These are phyloP conservation scores for Trypanosoma avium DNA, from an alignment of 208 protist genomes.

Conservation along the genomic window DNA sequence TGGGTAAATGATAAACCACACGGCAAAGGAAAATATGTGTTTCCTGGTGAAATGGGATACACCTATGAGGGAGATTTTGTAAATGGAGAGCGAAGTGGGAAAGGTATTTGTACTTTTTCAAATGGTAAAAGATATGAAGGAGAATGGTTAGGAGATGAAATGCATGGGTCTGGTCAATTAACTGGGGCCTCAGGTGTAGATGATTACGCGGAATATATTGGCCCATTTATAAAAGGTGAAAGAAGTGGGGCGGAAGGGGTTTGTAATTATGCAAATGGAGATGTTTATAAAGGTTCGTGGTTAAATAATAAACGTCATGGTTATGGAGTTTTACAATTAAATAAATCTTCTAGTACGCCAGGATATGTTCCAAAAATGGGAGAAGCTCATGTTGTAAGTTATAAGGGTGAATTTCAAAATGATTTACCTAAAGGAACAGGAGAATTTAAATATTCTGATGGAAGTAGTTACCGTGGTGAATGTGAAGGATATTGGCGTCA, in stretches of 20 bases:
- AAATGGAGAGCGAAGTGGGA: constrained; percentile 59
- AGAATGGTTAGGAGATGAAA: constrained; percentile 78
- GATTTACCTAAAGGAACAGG: constrained; percentile 35
- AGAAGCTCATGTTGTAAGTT: constrained; percentile 19
- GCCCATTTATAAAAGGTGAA: constrained; percentile 51
- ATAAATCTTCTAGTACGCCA: background rate
- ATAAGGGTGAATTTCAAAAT: constrained; percentile 60
- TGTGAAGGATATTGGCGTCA: constrained; percentile 45
- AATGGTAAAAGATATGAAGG: constrained; percentile 80
- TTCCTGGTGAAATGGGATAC: constrained; percentile 57
- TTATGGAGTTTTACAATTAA: constrained; percentile 51
- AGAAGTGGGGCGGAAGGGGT: constrained; percentile 58
- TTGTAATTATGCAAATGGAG: constrained; percentile 71
- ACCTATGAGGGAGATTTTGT: constrained; percentile 62
- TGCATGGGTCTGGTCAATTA: constrained; percentile 75
- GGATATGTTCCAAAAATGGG: constrained; percentile 7
- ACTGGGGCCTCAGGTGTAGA: constrained; percentile 46
- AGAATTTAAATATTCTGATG: constrained; percentile 66
- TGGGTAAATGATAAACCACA: constrained; percentile 60
- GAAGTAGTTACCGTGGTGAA: constrained; percentile 54
- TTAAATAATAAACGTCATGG: constrained; percentile 61
- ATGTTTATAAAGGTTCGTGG: constrained; percentile 78
- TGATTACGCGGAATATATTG: constrained; percentile 69
- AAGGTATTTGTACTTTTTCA: constrained; percentile 66
- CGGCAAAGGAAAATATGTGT: constrained; percentile 52